Base-by-base conservation (phyloP, 371 early-diverging fungal genomes). In the Batkoa obscura region DNA sequence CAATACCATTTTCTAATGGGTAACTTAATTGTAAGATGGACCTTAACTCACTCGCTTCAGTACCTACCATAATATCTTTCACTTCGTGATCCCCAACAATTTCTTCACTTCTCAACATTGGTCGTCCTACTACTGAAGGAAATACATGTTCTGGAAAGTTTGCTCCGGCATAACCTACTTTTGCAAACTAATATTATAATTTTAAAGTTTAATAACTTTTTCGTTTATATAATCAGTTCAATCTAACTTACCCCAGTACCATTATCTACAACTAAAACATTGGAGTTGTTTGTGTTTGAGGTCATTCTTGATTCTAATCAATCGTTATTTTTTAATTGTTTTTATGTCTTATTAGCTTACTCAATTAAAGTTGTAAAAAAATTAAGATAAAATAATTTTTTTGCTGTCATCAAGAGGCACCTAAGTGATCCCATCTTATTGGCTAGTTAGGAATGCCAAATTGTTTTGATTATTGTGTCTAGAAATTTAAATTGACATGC, bases 1-100 rank as follows among this genome's bases (percentile, higher is more conserved):
- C 83, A 56, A 97, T 88, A n/a, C 98, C 98, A 73, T 95, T 94
- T 68, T 94, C 93, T 86, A 97, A 85, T 6, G 98, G 98, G 64
- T 97, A 94, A 17, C 86, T 81, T 86, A 97, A 88, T 67, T 93
- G 85, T 38, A 97, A 75, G 62, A 83, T 82, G 55, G 83, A 75
- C 17, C 96, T 80, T 31, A 88, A 66, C 35, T 79, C 83, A 17
- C 92, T 85, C 30, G 96, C 98, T 66, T 97, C 96, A 59, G 90
- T 92, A 23, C 98, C 98, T 43, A 95, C 87, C 84, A 93, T 94
- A 62, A 95, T 88, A 65, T 96, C 96, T 64, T 87, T 88, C 46
- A 90, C 74, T 58, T 65, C 59, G 3, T 79, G 68, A 55, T 91
- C 80, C 37, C 86, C 82, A 39, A 84, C 72, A 53, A 70, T 69